Percentiles rank a stretch among this genome's conserved stretches.
Evolutionary conservation across 306 rosid genomes (phyloP).

Genomic region (Citrullus amarus): DNA sequence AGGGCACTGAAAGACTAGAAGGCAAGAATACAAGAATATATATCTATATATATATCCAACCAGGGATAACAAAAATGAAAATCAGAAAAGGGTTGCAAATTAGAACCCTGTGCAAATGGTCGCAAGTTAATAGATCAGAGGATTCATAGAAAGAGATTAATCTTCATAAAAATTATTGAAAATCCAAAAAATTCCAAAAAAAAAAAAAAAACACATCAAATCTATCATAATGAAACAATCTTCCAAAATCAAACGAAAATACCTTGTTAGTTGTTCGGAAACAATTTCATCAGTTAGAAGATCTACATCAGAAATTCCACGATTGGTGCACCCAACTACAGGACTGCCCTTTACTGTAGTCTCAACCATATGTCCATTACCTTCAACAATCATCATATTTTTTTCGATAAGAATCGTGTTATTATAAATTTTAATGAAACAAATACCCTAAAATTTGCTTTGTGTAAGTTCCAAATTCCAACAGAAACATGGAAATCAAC

Average conservation of each 20-base stretch:
- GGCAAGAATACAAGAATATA: too few relatives aligned
- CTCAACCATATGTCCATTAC: slow-evolving; percentile 21
- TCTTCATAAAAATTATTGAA: not conserved
- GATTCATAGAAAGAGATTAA: not conserved
- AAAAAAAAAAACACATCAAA: not conserved
- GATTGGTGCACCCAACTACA: slow-evolving; percentile 23
- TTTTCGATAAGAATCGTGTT: too few relatives aligned
- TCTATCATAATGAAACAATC: not conserved
- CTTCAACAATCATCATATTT: slow-evolving; percentile 10
- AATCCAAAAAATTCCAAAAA: not conserved
- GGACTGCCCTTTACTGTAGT: slow-evolving; percentile 21
- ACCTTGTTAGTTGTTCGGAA: slow-evolving; percentile 93
- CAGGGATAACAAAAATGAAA: not conserved
- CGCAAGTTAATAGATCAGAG: not conserved
- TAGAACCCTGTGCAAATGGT: not conserved
- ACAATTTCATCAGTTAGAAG: slow-evolving; percentile 73
- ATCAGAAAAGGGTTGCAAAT: not conserved
- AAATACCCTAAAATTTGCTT: not conserved
- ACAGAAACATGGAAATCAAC: not conserved
- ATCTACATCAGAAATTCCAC: slow-evolving; percentile 27
- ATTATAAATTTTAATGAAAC: too few relatives aligned
- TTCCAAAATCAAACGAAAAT: slow-evolving; percentile 10
- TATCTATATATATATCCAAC: not conserved
- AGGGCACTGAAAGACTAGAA: too few relatives aligned
- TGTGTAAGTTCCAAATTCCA: not conserved